phyloP scores from a whole-genome alignment of 139 green algal genomes.

The Pseudopediastrum boryanum region DNA sequence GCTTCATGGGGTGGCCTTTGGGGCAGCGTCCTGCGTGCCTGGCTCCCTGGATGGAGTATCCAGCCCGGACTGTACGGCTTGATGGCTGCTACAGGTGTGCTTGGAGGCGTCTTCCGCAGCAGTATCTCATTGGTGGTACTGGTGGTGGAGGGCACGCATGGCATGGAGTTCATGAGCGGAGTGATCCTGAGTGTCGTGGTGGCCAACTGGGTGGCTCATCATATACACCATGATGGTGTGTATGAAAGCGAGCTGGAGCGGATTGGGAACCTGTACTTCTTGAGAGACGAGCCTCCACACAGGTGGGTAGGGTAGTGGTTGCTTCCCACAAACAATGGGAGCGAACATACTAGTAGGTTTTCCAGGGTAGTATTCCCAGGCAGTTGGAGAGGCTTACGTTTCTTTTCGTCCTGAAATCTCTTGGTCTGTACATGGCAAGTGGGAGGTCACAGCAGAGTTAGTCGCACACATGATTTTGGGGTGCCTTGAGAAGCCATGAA shows the following conservation, averaged over 20 bases:
- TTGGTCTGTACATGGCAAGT: too few species aligned
- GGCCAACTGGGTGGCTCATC: conserved; percentile 81
- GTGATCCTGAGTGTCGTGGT: conserved; percentile 87
- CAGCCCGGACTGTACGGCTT: conserved; percentile 82
- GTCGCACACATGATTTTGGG: too few species aligned
- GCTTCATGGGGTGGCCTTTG: conserved; percentile 70
- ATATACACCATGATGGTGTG: conserved; percentile 80
- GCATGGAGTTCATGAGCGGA: conserved; percentile 84
- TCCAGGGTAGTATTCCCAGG: too few species aligned
- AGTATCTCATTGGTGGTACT: conserved; percentile 91
- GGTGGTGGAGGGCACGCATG: conserved; percentile 83
- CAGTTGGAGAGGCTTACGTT: too few species aligned
- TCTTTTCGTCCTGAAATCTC: too few species aligned
- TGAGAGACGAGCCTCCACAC: conserved; percentile 75
- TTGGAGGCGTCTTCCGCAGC: conserved; percentile 85
- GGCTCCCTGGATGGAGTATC: conserved; percentile 64
- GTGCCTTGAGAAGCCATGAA: too few species aligned
- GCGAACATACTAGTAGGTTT: too few species aligned
- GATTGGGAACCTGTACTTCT: conserved; percentile 80
- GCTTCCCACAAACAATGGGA: too few species aligned
- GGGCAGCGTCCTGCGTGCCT: conserved; percentile 64
- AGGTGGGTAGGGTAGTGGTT: conserved; percentile 33
- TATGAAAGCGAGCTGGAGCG: conserved; percentile 91
- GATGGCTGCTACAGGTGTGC: conserved; percentile 77
- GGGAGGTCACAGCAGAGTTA: too few species aligned